These are phyloP conservation scores for Geranium rotundifolium DNA, from an alignment of 345 rosid species.

Conservation along the genomic window DNA sequence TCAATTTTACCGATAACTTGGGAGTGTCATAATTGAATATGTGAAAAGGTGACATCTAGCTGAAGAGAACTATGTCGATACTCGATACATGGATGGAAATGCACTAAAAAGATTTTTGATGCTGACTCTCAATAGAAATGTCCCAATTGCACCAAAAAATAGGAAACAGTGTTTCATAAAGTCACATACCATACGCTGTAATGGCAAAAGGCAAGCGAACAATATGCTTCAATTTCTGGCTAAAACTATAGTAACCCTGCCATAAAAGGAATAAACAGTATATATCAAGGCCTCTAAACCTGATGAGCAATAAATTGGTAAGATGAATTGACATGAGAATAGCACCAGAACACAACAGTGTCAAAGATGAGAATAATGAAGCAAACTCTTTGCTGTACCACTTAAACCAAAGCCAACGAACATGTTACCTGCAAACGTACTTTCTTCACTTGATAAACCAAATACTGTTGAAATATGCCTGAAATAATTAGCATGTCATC, in stretches of 20 bases:
- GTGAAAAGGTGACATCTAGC: too few species aligned
- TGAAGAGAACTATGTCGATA: too few species aligned
- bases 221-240: constrained; percentile 92
- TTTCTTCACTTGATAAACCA: constrained; percentile 86
- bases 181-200: constrained; percentile 58
- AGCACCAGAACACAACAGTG: too few species aligned
- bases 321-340: background rate
- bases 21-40: too few species aligned
- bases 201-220: constrained; percentile 87
- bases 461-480: constrained; percentile 81
- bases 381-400: background rate
- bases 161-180: background rate
- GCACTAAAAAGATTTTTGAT: too few species aligned
- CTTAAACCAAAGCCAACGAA: background rate
- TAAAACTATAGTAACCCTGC: constrained; percentile 94
- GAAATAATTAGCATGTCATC: constrained; percentile 10
- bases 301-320: background rate
- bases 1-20: too few species aligned
- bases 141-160: too few species aligned
- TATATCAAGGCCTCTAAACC: background rate
- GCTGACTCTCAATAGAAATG: too few species aligned
- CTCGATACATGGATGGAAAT: too few species aligned
- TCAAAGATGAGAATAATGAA: background rate
- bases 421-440: constrained; percentile 68
- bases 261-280: background rate